These are phyloP conservation scores for Trichoderma reesei DNA, from an alignment of 495 filamentous ascomycete species.

Conservation along the genomic window DNA sequence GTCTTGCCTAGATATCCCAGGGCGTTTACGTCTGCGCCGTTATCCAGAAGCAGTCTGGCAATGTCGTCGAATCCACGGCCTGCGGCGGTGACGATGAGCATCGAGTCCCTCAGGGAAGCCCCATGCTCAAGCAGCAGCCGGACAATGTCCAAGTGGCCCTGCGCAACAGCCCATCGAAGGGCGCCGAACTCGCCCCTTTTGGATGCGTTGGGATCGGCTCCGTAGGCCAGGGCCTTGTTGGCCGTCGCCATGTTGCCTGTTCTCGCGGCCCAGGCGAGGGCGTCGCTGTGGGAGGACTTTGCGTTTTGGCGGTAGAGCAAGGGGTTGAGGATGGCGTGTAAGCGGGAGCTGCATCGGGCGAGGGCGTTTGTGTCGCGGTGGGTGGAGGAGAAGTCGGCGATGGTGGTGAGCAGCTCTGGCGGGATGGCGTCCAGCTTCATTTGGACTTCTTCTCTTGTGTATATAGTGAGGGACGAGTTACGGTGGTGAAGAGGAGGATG, in stretches of 20 bases:
- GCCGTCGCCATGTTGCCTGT: not conserved
- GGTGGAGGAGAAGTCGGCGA: not conserved
- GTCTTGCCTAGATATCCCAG: not conserved
- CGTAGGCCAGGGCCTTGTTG: not conserved
- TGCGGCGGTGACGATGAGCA: not conserved
- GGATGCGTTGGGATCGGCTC: not conserved
- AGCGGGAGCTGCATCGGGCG: not conserved
- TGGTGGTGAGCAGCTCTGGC: not conserved
- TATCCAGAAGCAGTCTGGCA: not conserved
- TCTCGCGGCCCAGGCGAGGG: not conserved
- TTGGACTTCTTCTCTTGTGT: not conserved
- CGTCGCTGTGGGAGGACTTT: not conserved
- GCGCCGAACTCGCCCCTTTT: not conserved
- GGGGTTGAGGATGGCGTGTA: not conserved
- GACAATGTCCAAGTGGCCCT: not conserved
- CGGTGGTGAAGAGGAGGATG: not conserved
- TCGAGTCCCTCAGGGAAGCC: not conserved
- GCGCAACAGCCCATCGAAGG: not conserved
- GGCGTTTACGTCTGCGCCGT: not conserved
- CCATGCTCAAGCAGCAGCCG: not conserved
- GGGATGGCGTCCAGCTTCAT: not conserved
- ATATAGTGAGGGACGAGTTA: not conserved
- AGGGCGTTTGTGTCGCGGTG: not conserved
- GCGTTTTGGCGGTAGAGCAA: not conserved
- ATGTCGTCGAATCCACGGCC: not conserved